Evolutionary conservation across 2,329 filamentous ascomycete species (phyloP).

Genomic region (Aspergillus awamori): DNA sequence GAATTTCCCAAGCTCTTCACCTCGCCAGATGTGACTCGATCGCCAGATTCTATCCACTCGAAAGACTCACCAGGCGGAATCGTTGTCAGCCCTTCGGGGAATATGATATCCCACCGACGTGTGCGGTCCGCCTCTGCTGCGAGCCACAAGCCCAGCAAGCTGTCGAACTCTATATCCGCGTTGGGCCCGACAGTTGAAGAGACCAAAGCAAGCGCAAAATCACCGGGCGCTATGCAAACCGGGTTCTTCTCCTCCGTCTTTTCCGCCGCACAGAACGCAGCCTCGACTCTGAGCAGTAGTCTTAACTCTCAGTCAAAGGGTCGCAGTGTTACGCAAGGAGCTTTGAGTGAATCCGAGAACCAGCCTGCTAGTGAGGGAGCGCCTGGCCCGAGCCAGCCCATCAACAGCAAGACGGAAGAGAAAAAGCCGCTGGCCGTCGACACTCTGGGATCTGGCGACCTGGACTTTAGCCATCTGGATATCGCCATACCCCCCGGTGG

Average conservation of each 20-base stretch:
- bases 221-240: conserved; percentile 55
- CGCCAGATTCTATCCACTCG: conserved; percentile 41
- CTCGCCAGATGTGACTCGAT: conserved; percentile 36
- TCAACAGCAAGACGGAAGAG: conserved; percentile 38
- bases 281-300: conserved; percentile 72
- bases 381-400: conserved; percentile 30
- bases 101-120: conserved; percentile 73
- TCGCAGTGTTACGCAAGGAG: conserved; percentile 37
- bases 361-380: conserved; percentile 28
- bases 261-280: conserved; percentile 89
- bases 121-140: conserved; percentile 59
- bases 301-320: conserved; percentile 55
- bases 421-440: conserved; percentile 77
- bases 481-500: conserved; percentile 54
- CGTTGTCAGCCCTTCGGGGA: conserved; percentile 65
- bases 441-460: conserved; percentile 83
- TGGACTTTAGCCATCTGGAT: conserved; percentile 86
- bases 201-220: conserved; percentile 52
- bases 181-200: conserved; percentile 77
- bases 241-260: conserved; percentile 95
- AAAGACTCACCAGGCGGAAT: conserved; percentile 47
- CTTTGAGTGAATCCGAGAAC: conserved; percentile 36
- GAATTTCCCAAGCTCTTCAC: conserved; percentile 38
- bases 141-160: conserved; percentile 73
- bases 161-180: conserved; percentile 73